Conservation (phyloP, 169 alveolate species). For the Plasmodium adleri region DNA sequence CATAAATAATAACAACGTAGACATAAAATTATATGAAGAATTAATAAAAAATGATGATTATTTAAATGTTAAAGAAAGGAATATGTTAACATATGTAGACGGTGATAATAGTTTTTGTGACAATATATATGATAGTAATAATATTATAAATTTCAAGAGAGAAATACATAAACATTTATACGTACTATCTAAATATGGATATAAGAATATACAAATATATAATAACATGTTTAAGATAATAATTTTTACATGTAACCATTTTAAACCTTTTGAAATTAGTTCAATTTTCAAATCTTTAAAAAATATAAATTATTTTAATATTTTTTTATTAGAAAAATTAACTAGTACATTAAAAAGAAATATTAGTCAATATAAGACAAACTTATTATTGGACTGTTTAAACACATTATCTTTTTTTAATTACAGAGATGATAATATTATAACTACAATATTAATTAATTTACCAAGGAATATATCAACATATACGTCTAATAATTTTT, state of each 20-base stretch:
- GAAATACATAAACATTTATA: conserved; percentile 42
- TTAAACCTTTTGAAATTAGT: conserved; percentile 41
- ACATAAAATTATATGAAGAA: no score
- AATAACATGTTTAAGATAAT: conserved; percentile 23
- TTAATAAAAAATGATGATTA: no score
- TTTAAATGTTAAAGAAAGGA: no score
- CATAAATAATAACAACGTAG: no score
- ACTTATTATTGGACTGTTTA: conserved; percentile 42
- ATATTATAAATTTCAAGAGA: conserved; percentile 1
- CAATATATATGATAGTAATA: neutral
- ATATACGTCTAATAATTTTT: conserved; percentile 45
- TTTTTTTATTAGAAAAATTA: conserved; percentile 38
- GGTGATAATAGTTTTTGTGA: no score
- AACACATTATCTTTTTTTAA: conserved; percentile 47
- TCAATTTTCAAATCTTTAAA: conserved; percentile 53
- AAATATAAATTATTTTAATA: conserved; percentile 45
- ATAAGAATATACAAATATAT: conserved; percentile 27
- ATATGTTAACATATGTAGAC: no score
- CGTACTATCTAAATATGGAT: conserved; percentile 50
- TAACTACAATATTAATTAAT: conserved; percentile 45
- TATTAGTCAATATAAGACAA: conserved; percentile 65
- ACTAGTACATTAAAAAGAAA: conserved; percentile 16
- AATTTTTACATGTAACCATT: conserved; percentile 14
- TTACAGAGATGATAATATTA: conserved; percentile 22
- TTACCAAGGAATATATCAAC: conserved; percentile 51